phyloP scores from a whole-genome alignment of 2,329 filamentous ascomycete species.

The Aspergillus unguis region DNA sequence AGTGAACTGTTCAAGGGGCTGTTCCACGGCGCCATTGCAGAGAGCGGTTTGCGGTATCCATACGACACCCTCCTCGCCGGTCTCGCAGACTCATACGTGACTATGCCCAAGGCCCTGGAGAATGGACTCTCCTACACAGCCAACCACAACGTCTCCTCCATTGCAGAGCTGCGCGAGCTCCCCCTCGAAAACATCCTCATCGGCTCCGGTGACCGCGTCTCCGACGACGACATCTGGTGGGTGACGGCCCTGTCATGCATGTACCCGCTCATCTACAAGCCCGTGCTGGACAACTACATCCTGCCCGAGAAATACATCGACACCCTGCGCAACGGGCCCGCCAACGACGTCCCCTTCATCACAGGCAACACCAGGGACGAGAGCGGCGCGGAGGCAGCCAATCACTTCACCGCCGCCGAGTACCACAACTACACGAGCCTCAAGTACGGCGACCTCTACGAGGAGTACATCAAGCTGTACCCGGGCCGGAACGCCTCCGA shows the following conservation, averaged over 20 bases:
- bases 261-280: constrained; percentile 31
- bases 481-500: constrained; percentile 20
- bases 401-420: constrained; percentile 26
- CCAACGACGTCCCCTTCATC: constrained; percentile 36
- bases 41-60: constrained; percentile 30
- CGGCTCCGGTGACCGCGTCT: constrained; percentile 26
- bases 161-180: constrained; percentile 22
- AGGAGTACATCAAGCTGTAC: constrained; percentile 29
- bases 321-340: constrained; percentile 24
- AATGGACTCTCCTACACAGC: constrained; percentile 27
- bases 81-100: constrained; percentile 30
- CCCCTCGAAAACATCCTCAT: constrained; percentile 24
- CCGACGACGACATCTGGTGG: constrained; percentile 21
- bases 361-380: constrained; percentile 38
- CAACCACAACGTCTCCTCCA: constrained; percentile 22
- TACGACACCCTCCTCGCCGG: constrained; percentile 28
- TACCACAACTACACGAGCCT: constrained; percentile 26
- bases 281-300: constrained; percentile 25
- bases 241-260: constrained; percentile 27
- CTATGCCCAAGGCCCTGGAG: constrained; percentile 25
- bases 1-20: constrained; percentile 28
- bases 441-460: constrained; percentile 32
- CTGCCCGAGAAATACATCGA: constrained; percentile 27
- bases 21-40: constrained; percentile 30
- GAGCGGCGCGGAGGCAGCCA: constrained; percentile 22